Evolutionary conservation across 345 rosid genomes (phyloP), one percentile per base, ranked within the genome.

Genomic region (Diplotaxis tenuifolia): DNA sequence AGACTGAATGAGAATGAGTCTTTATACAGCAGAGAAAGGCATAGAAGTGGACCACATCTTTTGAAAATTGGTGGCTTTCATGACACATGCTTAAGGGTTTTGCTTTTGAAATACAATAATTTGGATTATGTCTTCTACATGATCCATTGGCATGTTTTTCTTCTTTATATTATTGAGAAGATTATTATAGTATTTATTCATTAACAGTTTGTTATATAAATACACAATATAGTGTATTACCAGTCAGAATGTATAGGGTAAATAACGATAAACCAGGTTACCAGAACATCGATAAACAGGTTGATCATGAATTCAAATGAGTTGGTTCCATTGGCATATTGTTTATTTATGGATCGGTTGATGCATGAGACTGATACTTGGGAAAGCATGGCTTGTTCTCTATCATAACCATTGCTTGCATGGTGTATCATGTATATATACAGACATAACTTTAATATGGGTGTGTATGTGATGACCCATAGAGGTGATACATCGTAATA

Each of bases 21-120:
- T 75, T 63, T 71, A 75, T 83, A 84, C 85, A 87, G 86, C 16
- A 45, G 60, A 69, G 74, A 71, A 80, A 82, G 82, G 77, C 75
- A 64, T 72, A 63, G 75, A 75, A 73, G 50, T 82, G 85, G 79
- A 87, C 89, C 84, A 82, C 69, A 45, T 4, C 53, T 27, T 62
- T 78, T 58, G 49, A 68, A 77, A 71, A 65, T 65, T 71, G 72
- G 68, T 77, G 76, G 72, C 72, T 71, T 71, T 71, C 40, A 32
- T 63, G 75, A 76, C 65, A 70, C 42, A 70, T 55, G 71, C 60
- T 55, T 55, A 70, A 42, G 49, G 74, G 40, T 45, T 69, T 65
- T 71, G 63, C 76, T 77, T 71, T 71, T 71, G 20, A 38, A 25
- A 47, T 47, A 15, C 15, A 71, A 79, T 81, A 75, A 68, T 80